Conservation (phyloP, 768 basidiomycete genomes). For the Mycena galericulata region DNA sequence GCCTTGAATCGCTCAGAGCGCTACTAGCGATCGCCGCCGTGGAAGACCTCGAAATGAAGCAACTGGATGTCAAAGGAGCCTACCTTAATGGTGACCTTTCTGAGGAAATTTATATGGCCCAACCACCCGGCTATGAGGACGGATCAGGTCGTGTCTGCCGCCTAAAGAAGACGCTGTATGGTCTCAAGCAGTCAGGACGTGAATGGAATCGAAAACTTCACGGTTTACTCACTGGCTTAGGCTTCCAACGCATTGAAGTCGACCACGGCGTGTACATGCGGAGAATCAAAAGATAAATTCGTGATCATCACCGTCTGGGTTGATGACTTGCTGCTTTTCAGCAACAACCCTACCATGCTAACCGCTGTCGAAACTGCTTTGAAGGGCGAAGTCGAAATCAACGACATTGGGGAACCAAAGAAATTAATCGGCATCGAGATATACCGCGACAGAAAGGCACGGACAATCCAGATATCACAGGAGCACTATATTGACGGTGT, state of each 20-base stretch:
- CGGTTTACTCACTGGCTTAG: constrained; percentile 29
- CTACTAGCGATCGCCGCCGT: constrained; percentile 14
- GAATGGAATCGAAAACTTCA: constrained; percentile 45
- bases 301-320: constrained; percentile 45
- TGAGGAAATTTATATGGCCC: too few relatives aligned
- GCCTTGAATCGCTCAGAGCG: constrained; percentile 15
- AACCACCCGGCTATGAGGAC: too few relatives aligned
- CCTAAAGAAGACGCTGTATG: constrained; percentile 2
- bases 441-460: constrained; percentile 1
- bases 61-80: too few relatives aligned
- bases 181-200: constrained; percentile 4
- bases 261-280: constrained; percentile 40
- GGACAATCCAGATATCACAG: too few relatives aligned
- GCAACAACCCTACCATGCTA: too few relatives aligned
- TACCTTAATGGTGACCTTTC: too few relatives aligned
- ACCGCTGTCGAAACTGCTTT: too few relatives aligned
- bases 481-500: too few relatives aligned
- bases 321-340: constrained; percentile 41
- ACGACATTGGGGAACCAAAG: constrained; percentile 30
- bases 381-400: too few relatives aligned
- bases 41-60: constrained; percentile 15
- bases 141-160: constrained; percentile 5
- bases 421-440: constrained; percentile 43
- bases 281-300: background rate
- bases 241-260: constrained; percentile 31